phyloP scores from a whole-genome alignment of 208 protist genomes.

The Acanthamoeba royreba region DNA sequence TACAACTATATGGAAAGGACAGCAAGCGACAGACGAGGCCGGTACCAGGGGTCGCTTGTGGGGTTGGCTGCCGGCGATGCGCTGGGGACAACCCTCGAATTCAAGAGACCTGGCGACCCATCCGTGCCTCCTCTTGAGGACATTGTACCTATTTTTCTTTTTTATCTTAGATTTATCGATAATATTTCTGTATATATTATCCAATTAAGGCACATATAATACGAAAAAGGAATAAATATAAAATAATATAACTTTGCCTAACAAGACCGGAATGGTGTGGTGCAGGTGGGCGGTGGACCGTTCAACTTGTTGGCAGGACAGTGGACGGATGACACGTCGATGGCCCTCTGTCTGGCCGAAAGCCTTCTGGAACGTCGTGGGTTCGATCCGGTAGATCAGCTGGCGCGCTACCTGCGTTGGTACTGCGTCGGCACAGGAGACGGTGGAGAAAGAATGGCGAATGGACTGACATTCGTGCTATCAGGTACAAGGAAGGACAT shows the following conservation, averaged over 20 bases:
- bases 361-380: constrained; percentile 8
- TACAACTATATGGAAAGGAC: too few relatives aligned
- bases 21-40: not conserved
- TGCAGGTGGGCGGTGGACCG: constrained; percentile 55
- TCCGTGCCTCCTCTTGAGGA: constrained; percentile 19
- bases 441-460: too few relatives aligned
- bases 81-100: constrained; percentile 49
- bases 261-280: not conserved
- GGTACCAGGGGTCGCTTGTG: not conserved
- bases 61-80: constrained; percentile 49
- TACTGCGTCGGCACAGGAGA: not conserved
- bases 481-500: constrained; percentile 58
- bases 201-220: not conserved
- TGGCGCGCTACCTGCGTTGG: constrained; percentile 55
- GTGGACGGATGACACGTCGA: constrained; percentile 71
- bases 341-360: constrained; percentile 68
- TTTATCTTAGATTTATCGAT: not conserved
- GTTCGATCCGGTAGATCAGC: constrained; percentile 59
- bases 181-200: not conserved
- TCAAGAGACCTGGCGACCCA: not conserved
- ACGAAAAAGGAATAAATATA: not conserved
- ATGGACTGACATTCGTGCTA: too few relatives aligned
- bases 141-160: not conserved
- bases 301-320: constrained; percentile 59
- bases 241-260: too few relatives aligned